Evolutionary conservation across 2,329 filamentous ascomycete species (phyloP), one percentile per base, ranked within the genome.

Genomic region (Pseudogymnoascus sp.): DNA sequence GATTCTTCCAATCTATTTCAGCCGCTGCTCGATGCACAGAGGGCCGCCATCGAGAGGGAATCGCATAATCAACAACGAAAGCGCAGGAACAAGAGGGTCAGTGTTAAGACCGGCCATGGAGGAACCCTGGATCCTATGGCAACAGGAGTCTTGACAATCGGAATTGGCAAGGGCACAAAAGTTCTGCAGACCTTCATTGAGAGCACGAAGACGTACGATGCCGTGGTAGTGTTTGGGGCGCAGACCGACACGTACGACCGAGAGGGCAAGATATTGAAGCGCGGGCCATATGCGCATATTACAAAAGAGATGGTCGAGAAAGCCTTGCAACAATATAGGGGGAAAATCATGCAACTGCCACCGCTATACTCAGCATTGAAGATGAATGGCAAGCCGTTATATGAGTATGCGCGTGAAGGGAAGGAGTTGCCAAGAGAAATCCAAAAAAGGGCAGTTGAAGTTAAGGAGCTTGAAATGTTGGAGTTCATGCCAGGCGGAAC

Each of bases 31-130:
- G 78, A 85, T 31, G 76, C 81, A 60, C 86, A 92, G 67, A 78
- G 78, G 61, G 75, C 75, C 0, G 79, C 77, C 57, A 82, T 84
- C 62, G 74, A 78, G 13, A 75, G 78, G 66, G 86, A 90, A 72
- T 77, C 76, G 63, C 78, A 81, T 62, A 77, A 78, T 62, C 84
- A 88, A 71, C 81, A 81, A 67, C 79, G 81, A 67, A 82, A 86
- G 63, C 81, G 85, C 64, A 77, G 77, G 65, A 76, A 75, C 54
- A 79, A 81, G 65, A 83, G 84, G 72, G 73, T 87, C 4, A 84
- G 90, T 64, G 87, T 97, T 68, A 99, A 97, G 79, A 89, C 97
- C 70, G 94, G 94, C 35, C 94, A 99, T 76, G 94, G 94, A 64
- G 94, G 94, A 44, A 99, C 94, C 1, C 82, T 99, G 15, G 94